phyloP scores from a whole-genome alignment of 2,329 filamentous ascomycete species.

The Alternaria incomplexa region DNA sequence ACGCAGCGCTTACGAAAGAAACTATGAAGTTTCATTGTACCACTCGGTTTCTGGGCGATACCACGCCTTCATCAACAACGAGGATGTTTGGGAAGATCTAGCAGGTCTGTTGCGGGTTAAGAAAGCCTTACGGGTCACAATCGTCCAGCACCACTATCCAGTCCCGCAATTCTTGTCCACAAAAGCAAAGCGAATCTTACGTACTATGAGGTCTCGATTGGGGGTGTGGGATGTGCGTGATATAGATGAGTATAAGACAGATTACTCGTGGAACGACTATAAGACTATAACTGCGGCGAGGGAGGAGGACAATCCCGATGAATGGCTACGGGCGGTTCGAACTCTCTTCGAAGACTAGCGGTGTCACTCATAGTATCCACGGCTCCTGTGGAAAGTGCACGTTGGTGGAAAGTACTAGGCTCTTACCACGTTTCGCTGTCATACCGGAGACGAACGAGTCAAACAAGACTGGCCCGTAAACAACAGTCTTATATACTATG shows the following conservation, averaged over 20 bases:
- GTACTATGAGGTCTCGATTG: not conserved
- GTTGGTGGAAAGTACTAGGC: not conserved
- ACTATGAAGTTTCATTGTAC: not conserved
- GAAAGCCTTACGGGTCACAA: not conserved
- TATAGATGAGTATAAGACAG: accelerated
- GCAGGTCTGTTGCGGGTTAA: not conserved
- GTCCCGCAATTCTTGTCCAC: not conserved
- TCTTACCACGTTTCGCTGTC: not conserved
- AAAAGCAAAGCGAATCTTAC: not conserved
- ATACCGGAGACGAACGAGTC: not conserved
- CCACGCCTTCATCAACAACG: not conserved
- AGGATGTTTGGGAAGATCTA: not conserved
- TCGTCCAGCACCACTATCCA: accelerated
- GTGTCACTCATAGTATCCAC: not conserved
- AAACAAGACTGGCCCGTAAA: not conserved
- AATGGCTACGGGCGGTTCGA: not conserved
- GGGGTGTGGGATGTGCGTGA: not conserved
- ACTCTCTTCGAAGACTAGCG: not conserved
- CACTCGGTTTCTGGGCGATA: not conserved
- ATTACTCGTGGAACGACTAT: accelerated
- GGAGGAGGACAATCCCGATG: not conserved
- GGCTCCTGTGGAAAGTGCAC: not conserved
- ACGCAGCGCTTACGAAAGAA: not conserved
- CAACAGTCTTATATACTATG: not conserved
- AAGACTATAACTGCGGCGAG: not conserved